Base-by-base conservation (phyloP, 139 green algal species). In the Micromonas pusilla region DNA sequence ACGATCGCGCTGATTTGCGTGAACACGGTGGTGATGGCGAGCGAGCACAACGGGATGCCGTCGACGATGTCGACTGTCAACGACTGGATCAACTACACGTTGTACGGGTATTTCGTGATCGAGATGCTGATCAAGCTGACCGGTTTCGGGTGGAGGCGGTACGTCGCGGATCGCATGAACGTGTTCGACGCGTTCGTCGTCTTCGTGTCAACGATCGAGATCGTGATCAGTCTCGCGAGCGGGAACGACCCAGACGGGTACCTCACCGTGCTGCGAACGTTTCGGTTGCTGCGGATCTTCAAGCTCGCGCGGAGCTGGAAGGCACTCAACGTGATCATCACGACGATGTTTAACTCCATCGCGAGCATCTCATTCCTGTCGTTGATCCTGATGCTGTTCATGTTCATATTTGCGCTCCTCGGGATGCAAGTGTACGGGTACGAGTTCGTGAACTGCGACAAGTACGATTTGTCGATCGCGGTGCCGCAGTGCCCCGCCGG, bases 401-500 rank as follows among this genome's bases (percentile, higher is more conserved):
- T 91, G 33, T 90, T 90, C 76, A 82, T 93, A 33, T 85, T 87
- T 39, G 84, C 82, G 28, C 85, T 94, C 0, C 80, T 92, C 23
- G 90, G 90, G 0, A 93, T 91, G 88, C 86, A 93, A 82, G 71
- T 92, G 25, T 91, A 91, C 77, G 85, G 87, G 34, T 88, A 90
- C 80, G 70, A 86, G 54, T 84, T 84, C 3, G 39, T 52, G 2
- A 81, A 84, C 74, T 87, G 83, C 54, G 81, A 81, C 25, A 39
- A 72, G 3, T 57, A 57, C 45, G 45, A 16, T 16, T 23, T 57
- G 9, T 9, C 9, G 45, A 84, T 68, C 20, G 76, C 83, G 5
- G 19, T 70, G n/a, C 39, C 70, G 60, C 25, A 82, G 63, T 91
- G 87, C 81, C 85, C 87, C 1, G 82, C 79, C 13, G 67, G 26